Conservation (phyloP, 192 early-diverging fungal genomes). For the Linnemannia exigua region DNA sequence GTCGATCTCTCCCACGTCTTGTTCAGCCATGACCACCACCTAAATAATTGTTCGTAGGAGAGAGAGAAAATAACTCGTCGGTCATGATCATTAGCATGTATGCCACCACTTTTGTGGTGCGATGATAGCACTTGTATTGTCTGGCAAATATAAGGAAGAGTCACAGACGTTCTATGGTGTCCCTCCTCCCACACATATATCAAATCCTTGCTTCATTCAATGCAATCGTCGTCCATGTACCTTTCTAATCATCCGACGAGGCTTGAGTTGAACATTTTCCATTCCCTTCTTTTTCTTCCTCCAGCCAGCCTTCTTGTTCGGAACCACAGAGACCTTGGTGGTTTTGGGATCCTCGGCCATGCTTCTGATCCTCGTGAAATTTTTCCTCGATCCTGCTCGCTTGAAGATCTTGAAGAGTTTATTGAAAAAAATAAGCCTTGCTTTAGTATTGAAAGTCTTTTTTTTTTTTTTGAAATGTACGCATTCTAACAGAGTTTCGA, state of each 20-base stretch:
- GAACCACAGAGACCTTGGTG: neutral
- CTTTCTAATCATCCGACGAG: neutral
- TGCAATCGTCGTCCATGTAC: neutral
- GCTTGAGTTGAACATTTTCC: neutral
- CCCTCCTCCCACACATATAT: too few relatives aligned
- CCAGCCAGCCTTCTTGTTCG: neutral
- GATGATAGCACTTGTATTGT: too few relatives aligned
- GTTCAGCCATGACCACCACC: neutral
- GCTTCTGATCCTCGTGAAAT: too few relatives aligned
- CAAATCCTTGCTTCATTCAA: too few relatives aligned
- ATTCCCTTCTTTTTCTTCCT: neutral
- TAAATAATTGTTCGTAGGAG: neutral
- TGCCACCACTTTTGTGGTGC: too few relatives aligned
- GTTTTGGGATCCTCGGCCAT: neutral
- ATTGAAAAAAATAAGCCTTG: neutral
- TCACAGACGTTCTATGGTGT: too few relatives aligned
- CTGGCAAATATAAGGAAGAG: too few relatives aligned
- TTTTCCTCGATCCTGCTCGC: neutral
- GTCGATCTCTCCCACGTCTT: neutral
- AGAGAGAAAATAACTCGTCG: neutral
- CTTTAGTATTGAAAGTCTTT: too few relatives aligned
- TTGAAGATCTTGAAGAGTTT: neutral
- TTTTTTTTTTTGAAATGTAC: too few relatives aligned
- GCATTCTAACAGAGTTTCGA: too few relatives aligned
- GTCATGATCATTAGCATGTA: neutral